These are phyloP conservation scores for Leucaena leucocephala DNA, from an alignment of 306 rosid genomes.

Conservation along the genomic window DNA sequence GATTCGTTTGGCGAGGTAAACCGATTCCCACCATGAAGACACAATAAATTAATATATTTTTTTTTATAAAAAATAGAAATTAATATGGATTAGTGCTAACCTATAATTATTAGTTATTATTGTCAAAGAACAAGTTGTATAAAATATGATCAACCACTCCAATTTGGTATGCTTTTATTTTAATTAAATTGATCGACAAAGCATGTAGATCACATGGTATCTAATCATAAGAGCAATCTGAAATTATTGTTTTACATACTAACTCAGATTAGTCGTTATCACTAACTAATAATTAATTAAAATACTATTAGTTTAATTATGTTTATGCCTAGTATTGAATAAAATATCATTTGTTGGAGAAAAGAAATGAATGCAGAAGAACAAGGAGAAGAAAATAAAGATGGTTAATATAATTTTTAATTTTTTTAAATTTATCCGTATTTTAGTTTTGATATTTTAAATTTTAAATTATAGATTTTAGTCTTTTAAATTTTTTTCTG, in stretches of 20 bases:
- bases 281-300: neutral
- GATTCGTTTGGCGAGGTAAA: neutral
- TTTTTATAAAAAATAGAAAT: too few species aligned
- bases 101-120: neutral
- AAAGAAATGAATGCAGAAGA: too few species aligned
- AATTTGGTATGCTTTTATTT: conserved; percentile 14
- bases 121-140: neutral
- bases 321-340: neutral
- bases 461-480: too few species aligned
- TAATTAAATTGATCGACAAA: neutral
- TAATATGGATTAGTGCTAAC: neutral
- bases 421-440: too few species aligned
- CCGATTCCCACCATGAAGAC: neutral
- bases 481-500: too few species aligned
- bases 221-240: conserved; percentile 2
- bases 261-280: neutral
- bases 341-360: neutral
- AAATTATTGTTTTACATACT: neutral
- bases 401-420: too few species aligned
- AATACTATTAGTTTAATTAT: neutral
- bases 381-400: too few species aligned
- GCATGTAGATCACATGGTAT: neutral
- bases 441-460: too few species aligned
- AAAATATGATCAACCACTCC: conserved; percentile 4
- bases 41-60: neutral